phyloP scores from a whole-genome alignment of 768 basidiomycete species.

The Boletus barrowsii region DNA sequence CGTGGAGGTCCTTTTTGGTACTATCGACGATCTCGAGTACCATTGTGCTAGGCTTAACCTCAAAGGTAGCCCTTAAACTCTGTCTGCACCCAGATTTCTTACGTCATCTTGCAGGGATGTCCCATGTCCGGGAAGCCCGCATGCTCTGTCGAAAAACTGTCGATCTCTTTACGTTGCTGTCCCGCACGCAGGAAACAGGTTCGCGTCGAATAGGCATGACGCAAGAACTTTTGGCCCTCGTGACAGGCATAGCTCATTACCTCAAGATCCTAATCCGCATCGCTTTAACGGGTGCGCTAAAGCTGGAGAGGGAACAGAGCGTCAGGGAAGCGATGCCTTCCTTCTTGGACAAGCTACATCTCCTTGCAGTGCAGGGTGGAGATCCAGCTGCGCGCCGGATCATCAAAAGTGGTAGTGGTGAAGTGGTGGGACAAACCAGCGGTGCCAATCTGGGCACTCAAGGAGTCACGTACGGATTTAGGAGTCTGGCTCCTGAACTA shows the following conservation, averaged over 20 bases:
- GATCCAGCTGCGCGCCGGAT: constrained; percentile 75
- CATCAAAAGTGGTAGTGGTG: constrained; percentile 73
- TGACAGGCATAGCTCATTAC: constrained; percentile 98
- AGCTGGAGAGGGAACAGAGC: constrained; percentile 87
- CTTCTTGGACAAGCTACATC: constrained; percentile 90
- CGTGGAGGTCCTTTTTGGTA: constrained; percentile 95
- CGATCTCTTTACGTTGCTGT: constrained; percentile 93
- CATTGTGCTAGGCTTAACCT: constrained; percentile 75
- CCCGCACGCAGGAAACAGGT: constrained; percentile 92
- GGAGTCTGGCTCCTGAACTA: constrained; percentile 86
- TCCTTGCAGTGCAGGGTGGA: constrained; percentile 82
- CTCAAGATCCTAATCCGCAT: constrained; percentile 99
- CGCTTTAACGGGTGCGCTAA: constrained; percentile 91
- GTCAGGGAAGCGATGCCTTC: constrained; percentile 80
- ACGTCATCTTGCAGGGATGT: constrained; percentile 66
- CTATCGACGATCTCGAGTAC: constrained; percentile 93
- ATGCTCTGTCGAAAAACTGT: constrained; percentile 99
- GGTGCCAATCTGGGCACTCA: constrained; percentile 72
- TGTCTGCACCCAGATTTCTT: constrained; percentile 6
- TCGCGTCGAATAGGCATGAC: constrained; percentile 93
- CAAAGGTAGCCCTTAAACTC: constrained; percentile 63
- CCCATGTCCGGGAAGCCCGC: constrained; percentile 95
- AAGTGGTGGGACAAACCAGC: constrained; percentile 39
- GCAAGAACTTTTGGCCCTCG: constrained; percentile 92
- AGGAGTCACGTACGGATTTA: constrained; percentile 89